Evolutionary conservation across 129 eudicot genomes (phyloP), one percentile per base, ranked within the genome.

Genomic region (Silybum marianum): DNA sequence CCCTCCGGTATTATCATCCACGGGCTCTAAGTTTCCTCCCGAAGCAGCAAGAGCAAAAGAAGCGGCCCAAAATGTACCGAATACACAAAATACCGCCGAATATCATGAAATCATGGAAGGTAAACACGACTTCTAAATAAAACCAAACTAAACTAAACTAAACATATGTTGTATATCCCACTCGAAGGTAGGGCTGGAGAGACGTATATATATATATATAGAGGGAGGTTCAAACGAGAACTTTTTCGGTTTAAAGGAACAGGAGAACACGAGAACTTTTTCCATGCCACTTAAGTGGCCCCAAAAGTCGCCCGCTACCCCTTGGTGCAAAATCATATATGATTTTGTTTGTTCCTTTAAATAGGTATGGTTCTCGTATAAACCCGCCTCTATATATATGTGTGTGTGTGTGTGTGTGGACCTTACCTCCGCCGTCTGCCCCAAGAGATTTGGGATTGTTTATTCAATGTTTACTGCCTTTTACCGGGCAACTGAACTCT

Each of bases 81-180:
- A 69, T 85, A 76, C 84, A 44, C 74, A 93, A 76, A 91, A 91
- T 40, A 90, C 95, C 24, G 72, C 76, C 6, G 91, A 93, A 78
- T 96, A 93, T 80, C 99, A 93, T 74, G 99, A 93, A 82, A 91
- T 96, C 54, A 83, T 96, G 89, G 99, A 96, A 93, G 99, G 99
- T 96, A 86, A 73, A 54, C 2, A 18, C 2, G 2, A 54, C 22
- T 54, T 16, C 2, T 54, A 6, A 48, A 16, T 54, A 54, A 54
- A 54, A 54, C 63, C 12, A 3, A 48, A 28, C 30, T 3, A 28
- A 48, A 2, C 19, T 3, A 14, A 14, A 13, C 6, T 44, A 44
- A 44, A 12, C n/a, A 44, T 3, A 44, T 1, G 12, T 0, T 44
- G 54, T 13, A 44, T 44, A 44, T 44, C 54, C 18, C 6, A 16